phyloP scores from a whole-genome alignment of 352 stramenopile genomes.

The Blastocystis hominis region DNA sequence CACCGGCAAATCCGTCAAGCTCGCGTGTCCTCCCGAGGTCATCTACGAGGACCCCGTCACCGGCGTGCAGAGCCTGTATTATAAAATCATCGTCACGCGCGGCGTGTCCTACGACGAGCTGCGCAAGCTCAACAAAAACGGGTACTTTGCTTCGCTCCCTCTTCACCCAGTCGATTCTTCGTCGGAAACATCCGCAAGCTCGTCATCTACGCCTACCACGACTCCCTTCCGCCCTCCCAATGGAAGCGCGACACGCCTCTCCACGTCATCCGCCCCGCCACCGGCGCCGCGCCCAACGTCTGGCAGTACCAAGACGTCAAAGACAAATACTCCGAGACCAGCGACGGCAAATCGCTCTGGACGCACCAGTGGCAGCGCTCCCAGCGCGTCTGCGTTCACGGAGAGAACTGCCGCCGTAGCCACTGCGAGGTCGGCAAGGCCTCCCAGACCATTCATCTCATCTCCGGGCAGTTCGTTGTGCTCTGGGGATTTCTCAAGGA shows the following conservation, averaged over 20 bases:
- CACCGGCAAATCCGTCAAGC: not conserved
- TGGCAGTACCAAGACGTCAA: not conserved
- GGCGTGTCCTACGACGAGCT: not conserved
- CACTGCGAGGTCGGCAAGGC: slow-evolving; percentile 37
- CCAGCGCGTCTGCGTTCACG: slow-evolving; percentile 1
- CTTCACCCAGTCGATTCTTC: not conserved
- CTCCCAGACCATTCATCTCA: slow-evolving; percentile 26
- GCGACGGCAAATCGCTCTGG: not conserved
- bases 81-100: not conserved
- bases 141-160: not conserved
- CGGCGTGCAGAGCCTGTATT: not conserved
- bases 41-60: slow-evolving; percentile 24
- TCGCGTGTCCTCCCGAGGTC: not conserved
- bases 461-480: slow-evolving; percentile 17
- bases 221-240: not conserved
- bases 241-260: slow-evolving; percentile 9
- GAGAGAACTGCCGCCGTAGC: not conserved
- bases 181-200: not conserved
- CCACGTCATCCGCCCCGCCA: slow-evolving; percentile 4
- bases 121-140: slow-evolving; percentile 1
- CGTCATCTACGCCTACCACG: not conserved
- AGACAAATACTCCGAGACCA: not conserved
- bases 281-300: not conserved
- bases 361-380: not conserved
- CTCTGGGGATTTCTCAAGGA: slow-evolving; percentile 34